Evolutionary conservation across 1,284 basidiomycete species (phyloP).

Genomic region (Ceratobasidium theobromae): DNA sequence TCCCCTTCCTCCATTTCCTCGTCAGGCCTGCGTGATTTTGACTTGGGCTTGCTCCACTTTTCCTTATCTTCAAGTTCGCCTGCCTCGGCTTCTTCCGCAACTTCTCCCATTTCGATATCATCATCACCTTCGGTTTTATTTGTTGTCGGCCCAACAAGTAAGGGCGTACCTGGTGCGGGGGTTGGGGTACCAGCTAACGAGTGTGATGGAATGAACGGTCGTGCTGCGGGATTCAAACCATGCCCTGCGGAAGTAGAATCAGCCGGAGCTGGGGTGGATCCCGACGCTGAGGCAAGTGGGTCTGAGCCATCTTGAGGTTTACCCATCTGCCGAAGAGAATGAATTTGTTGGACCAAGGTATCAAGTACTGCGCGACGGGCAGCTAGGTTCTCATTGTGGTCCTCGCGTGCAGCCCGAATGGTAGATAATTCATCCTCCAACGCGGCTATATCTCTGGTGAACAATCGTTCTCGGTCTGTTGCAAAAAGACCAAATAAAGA

Average conservation of each 20-base stretch:
- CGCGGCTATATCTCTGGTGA: slow-evolving; percentile 59
- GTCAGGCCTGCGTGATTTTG: slow-evolving; percentile 40
- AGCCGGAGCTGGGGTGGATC: slow-evolving; percentile 51
- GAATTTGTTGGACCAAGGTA: slow-evolving; percentile 60
- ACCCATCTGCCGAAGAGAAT: slow-evolving; percentile 61
- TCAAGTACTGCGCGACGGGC: slow-evolving; percentile 68
- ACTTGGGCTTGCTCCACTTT: slow-evolving; percentile 38
- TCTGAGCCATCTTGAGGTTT: slow-evolving; percentile 43
- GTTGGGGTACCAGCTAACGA: slow-evolving; percentile 9
- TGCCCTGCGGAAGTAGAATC: slow-evolving; percentile 35
- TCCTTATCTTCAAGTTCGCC: slow-evolving; percentile 41
- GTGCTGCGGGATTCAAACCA: slow-evolving; percentile 44
- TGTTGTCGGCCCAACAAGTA: neutral
- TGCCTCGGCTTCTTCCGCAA: slow-evolving; percentile 36
- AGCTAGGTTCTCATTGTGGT: slow-evolving; percentile 52
- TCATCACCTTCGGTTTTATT: slow-evolving; percentile 31
- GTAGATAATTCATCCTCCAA: slow-evolving; percentile 76
- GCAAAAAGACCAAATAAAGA: slow-evolving; percentile 40
- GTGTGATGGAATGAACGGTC: slow-evolving; percentile 43
- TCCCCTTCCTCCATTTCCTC: slow-evolving; percentile 83
- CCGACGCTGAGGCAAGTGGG: slow-evolving; percentile 49
- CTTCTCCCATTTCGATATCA: slow-evolving; percentile 36
- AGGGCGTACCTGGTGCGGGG: slow-evolving; percentile 7
- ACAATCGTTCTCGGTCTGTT: slow-evolving; percentile 9
- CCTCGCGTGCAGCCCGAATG: slow-evolving; percentile 70